Conservation (phyloP, 257 asterid genomes). For the Knoxia roxburghii region DNA sequence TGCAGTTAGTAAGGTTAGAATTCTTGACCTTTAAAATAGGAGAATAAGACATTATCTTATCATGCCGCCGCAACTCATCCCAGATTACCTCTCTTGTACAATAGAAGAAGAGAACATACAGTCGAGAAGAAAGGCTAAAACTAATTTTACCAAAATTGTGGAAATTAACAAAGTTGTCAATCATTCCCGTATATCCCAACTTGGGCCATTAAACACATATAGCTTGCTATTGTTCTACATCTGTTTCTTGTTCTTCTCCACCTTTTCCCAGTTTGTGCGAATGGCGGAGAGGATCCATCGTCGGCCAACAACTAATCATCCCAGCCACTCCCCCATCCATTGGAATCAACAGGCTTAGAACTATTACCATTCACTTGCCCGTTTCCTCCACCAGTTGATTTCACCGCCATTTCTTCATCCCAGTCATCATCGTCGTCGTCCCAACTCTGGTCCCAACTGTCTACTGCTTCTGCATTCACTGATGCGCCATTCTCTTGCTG, state of each 20-base stretch:
- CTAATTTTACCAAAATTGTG: constrained; percentile 14
- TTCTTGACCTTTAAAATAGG: too few species aligned
- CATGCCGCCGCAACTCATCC: too few species aligned
- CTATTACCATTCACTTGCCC: constrained; percentile 17
- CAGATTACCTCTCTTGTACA: too few species aligned
- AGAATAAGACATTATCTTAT: too few species aligned
- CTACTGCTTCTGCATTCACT: constrained; percentile 22
- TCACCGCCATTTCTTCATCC: constrained; percentile 46
- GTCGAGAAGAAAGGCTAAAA: too few species aligned
- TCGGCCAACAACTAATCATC: neutral
- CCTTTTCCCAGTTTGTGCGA: neutral
- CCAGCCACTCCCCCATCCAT: constrained; percentile 23
- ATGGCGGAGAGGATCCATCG: neutral
- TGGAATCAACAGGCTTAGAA: constrained; percentile 13
- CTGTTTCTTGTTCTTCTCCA: neutral
- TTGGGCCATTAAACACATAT: too few species aligned
- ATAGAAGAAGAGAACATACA: too few species aligned
- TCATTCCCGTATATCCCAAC: neutral
- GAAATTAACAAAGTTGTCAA: neutral
- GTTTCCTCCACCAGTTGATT: constrained; percentile 14
- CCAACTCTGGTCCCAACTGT: constrained; percentile 61
- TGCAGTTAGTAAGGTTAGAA: too few species aligned
- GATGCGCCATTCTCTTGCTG: constrained; percentile 25
- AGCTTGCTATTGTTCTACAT: neutral
- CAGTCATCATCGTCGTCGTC: constrained; percentile 53